These are phyloP conservation scores for Plantago ovata DNA, from an alignment of 257 asterid species.

Conservation along the genomic window DNA sequence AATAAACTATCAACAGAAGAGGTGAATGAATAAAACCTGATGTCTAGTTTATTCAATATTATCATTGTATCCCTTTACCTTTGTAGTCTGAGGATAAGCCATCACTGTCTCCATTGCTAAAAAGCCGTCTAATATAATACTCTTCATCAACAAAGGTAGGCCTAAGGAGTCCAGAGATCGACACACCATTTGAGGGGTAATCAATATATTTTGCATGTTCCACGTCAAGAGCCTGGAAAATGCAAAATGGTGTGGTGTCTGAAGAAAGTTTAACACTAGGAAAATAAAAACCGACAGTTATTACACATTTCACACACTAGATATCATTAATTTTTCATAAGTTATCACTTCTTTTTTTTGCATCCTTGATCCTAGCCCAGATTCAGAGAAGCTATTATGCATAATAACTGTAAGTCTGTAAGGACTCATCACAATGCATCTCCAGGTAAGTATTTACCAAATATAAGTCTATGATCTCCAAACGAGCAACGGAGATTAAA, in stretches of 20 bases:
- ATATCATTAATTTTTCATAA: not conserved
- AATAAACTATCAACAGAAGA: too few relatives aligned
- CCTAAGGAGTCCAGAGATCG: constrained; percentile 61
- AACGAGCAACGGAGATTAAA: too few relatives aligned
- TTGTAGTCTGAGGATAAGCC: constrained; percentile 37
- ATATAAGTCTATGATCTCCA: too few relatives aligned
- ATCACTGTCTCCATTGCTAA: constrained; percentile 43
- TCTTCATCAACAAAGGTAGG: constrained; percentile 66
- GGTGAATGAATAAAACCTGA: too few relatives aligned
- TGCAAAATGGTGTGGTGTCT: constrained; percentile 10
- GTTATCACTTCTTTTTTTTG: not conserved
- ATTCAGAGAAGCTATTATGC: not conserved
- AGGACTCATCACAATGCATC: not conserved
- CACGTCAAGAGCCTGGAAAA: constrained; percentile 47
- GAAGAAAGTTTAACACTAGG: constrained; percentile 5
- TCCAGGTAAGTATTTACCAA: not conserved
- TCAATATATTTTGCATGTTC: constrained; percentile 57
- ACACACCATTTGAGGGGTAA: constrained; percentile 68
- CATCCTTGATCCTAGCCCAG: not conserved
- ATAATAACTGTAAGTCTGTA: too few relatives aligned
- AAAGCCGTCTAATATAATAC: constrained; percentile 53
- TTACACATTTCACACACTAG: not conserved
- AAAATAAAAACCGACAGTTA: not conserved
- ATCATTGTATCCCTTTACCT: constrained; percentile 31
- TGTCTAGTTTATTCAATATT: too few relatives aligned